Base-by-base conservation (phyloP, 768 basidiomycete genomes). In the Pulveroboletus ravenelii region DNA sequence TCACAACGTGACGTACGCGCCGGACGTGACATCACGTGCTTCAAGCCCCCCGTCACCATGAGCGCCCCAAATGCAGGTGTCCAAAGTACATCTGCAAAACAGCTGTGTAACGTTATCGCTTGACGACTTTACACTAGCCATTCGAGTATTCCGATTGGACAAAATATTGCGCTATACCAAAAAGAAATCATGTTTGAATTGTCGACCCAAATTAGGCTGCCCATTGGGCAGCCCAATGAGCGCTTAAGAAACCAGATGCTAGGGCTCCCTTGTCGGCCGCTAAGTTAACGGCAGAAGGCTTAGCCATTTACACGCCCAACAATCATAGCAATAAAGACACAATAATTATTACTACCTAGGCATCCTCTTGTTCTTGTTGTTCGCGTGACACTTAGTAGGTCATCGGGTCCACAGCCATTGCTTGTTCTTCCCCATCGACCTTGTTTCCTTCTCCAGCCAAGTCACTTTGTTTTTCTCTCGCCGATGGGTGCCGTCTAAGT, bases 341-440 rank as follows among this genome's bases (percentile, higher is more conserved):
- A 56, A 56, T 10, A 34, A 29, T 37, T n/a, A 25, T 34, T 30
- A 6, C 25, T 38, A 13, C 25, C 4, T 23, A 23, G 20, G 20
- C 20, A 23, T 23, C 20, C 12, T 18, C 25, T 2, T 34, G 35
- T 36, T 41, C 50, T 35, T 6, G 1, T 35, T 6, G 1, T 15
- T 37, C 40, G 8, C 32, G 17, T 7, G 4, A 9, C n/a, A n/a
- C n/a, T n/a, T n/a, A 23, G 42, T 43, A 20, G 53, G 31, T 3
- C 38, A 35, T 3, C 27, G 10, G 23, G n/a, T 38, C 39, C 35
- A 50, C 43, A 17, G 4, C 31, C 10, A 15, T 8, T 6, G 25
- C 55, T 55, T 56, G 1, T 37, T 51, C 40, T 56, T 41, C 45
- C 45, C 10, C 50, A n/a, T 14, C 54, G 15, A 56, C 54, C 54